A percentile compares a stretch with the other conserved stretches of the same genome.
These are phyloP conservation scores for Chlorella sp. DNA, from an alignment of 139 green algal species.

Conservation along the genomic window DNA sequence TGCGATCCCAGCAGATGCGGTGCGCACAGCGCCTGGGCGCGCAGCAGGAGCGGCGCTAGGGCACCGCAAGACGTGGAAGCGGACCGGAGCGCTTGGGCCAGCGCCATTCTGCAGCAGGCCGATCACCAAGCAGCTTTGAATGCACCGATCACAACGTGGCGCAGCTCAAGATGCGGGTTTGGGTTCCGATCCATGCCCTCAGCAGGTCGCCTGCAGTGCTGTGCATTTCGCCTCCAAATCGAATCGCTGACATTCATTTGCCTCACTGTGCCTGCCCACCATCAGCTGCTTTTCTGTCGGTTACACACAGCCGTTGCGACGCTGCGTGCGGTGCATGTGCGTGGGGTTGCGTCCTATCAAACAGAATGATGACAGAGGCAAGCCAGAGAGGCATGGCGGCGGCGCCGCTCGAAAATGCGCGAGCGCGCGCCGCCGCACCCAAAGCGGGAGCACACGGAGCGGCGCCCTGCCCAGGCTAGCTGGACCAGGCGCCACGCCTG, in stretches of 20 bases:
- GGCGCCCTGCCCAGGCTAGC: neutral
- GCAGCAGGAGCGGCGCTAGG: too few species aligned
- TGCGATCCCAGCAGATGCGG: too few species aligned
- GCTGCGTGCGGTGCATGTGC: conserved; percentile 1
- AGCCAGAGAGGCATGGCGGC: neutral
- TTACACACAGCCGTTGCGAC: conserved; percentile 11
- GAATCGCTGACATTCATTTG: too few species aligned
- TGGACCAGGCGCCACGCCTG: too few species aligned
- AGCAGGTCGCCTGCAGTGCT: too few species aligned
- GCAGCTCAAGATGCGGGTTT: too few species aligned
- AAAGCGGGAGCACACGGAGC: neutral
- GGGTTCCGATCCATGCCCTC: neutral
- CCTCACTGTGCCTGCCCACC: neutral
- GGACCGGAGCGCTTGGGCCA: too few species aligned
- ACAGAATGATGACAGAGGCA: neutral
- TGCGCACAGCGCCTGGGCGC: too few species aligned
- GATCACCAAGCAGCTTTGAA: neutral
- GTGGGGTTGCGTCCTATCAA: neutral
- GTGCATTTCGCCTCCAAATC: too few species aligned
- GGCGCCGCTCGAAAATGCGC: neutral
- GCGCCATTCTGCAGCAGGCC: neutral
- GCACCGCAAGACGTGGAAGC: too few species aligned
- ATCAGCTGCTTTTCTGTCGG: neutral
- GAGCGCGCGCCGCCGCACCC: neutral
- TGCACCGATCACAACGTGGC: neutral